Evolutionary conservation across 2,329 filamentous ascomycete genomes (phyloP).

Genomic region (Metarhizium rileyi): DNA sequence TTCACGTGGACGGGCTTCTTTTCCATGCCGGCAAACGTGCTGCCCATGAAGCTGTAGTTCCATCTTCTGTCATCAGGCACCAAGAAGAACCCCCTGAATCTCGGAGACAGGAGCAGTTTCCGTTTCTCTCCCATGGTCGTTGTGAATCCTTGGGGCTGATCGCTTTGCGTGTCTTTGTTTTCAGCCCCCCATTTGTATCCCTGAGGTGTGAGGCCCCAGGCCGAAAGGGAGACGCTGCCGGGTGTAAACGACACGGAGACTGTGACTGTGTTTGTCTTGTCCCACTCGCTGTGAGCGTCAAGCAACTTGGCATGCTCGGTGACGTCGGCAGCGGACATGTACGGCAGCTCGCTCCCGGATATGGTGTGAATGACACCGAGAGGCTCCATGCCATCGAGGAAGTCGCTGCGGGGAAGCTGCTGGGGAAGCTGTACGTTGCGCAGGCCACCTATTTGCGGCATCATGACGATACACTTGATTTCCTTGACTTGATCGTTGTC

Average conservation of each 20-base stretch:
- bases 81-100: constrained; percentile 91
- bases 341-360: constrained; percentile 87
- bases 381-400: constrained; percentile 76
- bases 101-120: constrained; percentile 84
- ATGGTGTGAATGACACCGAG: constrained; percentile 93
- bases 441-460: constrained; percentile 90
- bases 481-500: constrained; percentile 98
- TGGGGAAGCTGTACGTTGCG: constrained; percentile 87
- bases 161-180: constrained; percentile 86
- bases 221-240: constrained; percentile 86
- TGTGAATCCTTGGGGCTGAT: constrained; percentile 89
- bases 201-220: constrained; percentile 83
- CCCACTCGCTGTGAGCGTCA: constrained; percentile 57
- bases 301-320: constrained; percentile 89
- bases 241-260: constrained; percentile 96
- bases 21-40: constrained; percentile 74
- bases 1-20: constrained; percentile 89
- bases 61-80: constrained; percentile 83
- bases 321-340: constrained; percentile 93
- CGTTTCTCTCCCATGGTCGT: constrained; percentile 92
- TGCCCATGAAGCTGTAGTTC: constrained; percentile 99
- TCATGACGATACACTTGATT: constrained; percentile 91
- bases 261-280: constrained; percentile 81
- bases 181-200: constrained; percentile 97
- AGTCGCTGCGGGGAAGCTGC: constrained; percentile 84